Conservation (phyloP, 495 filamentous ascomycete species). For the Penicillium silybi region DNA sequence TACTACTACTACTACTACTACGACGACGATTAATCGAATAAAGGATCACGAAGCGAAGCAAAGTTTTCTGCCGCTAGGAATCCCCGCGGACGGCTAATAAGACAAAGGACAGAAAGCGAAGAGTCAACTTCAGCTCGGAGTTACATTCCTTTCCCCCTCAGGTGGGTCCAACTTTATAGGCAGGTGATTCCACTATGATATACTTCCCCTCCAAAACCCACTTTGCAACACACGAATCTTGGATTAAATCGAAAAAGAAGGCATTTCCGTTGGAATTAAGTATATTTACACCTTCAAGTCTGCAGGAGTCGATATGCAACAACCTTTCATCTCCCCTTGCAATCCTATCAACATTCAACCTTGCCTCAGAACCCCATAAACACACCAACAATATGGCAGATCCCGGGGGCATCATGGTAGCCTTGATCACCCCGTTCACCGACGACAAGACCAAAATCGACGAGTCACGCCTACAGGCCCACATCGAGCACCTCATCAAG, state of each 20-base stretch:
- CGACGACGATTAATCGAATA: no score
- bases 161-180: neutral
- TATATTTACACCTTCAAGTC: slow-evolving; percentile 1
- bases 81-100: no score
- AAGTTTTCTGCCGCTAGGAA: no score
- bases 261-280: neutral
- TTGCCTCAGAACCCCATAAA: neutral
- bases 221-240: neutral
- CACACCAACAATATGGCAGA: slow-evolving; percentile 14
- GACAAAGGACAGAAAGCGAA: no score
- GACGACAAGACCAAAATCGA: slow-evolving; percentile 32
- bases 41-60: no score
- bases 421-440: slow-evolving; percentile 38
- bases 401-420: slow-evolving; percentile 33
- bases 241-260: slow-evolving; percentile 6
- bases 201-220: neutral
- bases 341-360: neutral
- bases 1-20: no score
- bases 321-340: neutral
- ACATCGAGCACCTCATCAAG: slow-evolving; percentile 33
- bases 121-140: no score
- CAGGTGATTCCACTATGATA: neutral
- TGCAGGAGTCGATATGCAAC: neutral
- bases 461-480: slow-evolving; percentile 25
- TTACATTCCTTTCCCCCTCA: neutral